These are phyloP conservation scores for Populus euphratica DNA, from an alignment of 345 rosid species.

Conservation along the genomic window DNA sequence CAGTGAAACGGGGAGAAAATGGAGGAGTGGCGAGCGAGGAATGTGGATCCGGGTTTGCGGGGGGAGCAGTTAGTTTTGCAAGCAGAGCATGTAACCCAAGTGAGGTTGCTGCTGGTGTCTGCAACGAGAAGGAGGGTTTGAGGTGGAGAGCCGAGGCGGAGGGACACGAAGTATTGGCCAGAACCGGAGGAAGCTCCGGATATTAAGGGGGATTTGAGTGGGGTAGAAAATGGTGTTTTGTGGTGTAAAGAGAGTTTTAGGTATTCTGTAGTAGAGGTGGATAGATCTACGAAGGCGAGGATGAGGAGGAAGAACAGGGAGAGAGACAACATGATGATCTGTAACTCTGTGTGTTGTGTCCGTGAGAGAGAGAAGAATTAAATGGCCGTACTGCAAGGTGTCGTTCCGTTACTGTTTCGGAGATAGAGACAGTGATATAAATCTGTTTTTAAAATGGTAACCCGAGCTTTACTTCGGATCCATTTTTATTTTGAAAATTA, in stretches of 20 bases:
- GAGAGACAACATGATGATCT: not conserved
- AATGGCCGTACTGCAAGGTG: no score
- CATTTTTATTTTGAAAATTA: no score
- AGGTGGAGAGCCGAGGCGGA: conserved; percentile 76
- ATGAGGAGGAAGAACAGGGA: conserved; percentile 1
- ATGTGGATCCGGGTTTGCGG: conserved; percentile 53
- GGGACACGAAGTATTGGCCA: conserved; percentile 77
- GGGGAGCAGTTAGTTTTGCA: conserved; percentile 48
- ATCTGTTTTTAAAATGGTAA: no score
- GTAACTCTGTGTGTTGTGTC: not conserved
- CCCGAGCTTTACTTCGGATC: no score
- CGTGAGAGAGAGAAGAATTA: not conserved
- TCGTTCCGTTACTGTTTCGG: no score
- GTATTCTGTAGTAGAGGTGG: conserved; percentile 18
- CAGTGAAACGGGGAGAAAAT: conserved; percentile 73
- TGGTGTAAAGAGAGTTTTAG: conserved; percentile 69
- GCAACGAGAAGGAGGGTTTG: conserved; percentile 67
- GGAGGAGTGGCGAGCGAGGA: conserved; percentile 72
- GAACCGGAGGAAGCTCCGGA: conserved; percentile 79
- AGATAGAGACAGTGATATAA: no score
- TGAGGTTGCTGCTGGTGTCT: conserved; percentile 85
- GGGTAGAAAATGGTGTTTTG: conserved; percentile 39
- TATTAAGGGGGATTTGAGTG: conserved; percentile 50
- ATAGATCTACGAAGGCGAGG: not conserved
- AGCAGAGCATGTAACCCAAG: conserved; percentile 84